Base-by-base conservation (phyloP, 139 green algal species). In the Eudorina sp. region DNA sequence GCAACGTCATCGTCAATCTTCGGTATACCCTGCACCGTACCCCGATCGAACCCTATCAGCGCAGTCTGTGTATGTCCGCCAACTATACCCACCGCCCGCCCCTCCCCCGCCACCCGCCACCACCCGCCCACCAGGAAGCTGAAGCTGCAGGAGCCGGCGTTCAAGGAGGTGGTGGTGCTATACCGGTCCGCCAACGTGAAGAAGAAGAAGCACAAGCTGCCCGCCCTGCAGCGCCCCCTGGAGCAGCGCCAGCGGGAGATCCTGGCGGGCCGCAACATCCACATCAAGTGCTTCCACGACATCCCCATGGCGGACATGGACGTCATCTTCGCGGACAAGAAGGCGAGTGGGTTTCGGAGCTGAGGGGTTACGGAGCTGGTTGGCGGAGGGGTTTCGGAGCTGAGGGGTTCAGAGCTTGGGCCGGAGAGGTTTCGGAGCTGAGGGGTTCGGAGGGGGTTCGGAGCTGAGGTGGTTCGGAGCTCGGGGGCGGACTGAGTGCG, bases 241-340 rank as follows among this genome's bases (percentile, higher is more conserved):
- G 81, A 87, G 25, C n/a, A 69, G 62, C 81, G 81, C 16, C 85
- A 76, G 73, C n/a, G 48, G n/a, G 73, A 83, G 40, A 91, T 91
- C 60, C 34, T 91, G 73, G 40, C 55, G 69, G 83, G 87, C 38
- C 89, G 94, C 81, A 97, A 96, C 93, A 95, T 98, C 27, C 51
- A 93, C 70, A 84, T 98, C 70, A 97, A 97, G 84, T 89, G 83
- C 68, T 98, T 97, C 86, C 81, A 91, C 25, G 92, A 94, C 48
- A 92, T 98, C 51, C 96, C 96, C 31, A 94, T 97, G 89, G 96
- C 96, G 2, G 96, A 98, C 87, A 66, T 95, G 9, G 96, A 98
- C 89, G 92, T 97, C 86, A 91, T 98, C 29, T 96, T 97, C 88
- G 95, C 96, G 0, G 96, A 89, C 16, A 89, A 89, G 38, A 79